Evolutionary conservation across 129 eudicot genomes (phyloP), one percentile per base, ranked within the genome.

Genomic region (Centaurea solstitialis): DNA sequence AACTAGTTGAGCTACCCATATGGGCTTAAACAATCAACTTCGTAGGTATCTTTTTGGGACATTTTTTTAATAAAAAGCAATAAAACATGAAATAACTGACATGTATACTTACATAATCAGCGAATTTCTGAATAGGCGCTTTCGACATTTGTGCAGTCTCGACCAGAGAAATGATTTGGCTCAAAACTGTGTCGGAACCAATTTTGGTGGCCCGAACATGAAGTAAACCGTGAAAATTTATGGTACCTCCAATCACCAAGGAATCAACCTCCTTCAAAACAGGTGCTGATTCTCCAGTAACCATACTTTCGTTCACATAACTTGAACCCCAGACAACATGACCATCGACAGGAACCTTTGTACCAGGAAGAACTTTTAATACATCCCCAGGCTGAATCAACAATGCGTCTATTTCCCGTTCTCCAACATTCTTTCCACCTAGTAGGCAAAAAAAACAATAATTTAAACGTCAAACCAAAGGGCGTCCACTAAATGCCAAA

Each of bases 121-220:
- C 98, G 30, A 89, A 96, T 82, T 96, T 91, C 87, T 93, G 99
- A 67, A 96, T 96, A 11, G 99, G 99, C 80, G 98, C 98, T 87
- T 96, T 96, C 23, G 98, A 93, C 99, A 96, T 96, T 82, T 96
- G 99, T 73, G 99, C 99, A 1, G 93, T 89, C 94, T 96, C 99
- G 39, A 93, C 99, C 73, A 96, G 83, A 65, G 93, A 89, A 68
- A 93, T 93, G 66, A 93, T 96, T 85, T 96, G 98, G 88, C 97
- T 96, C 93, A 96, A 87, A 83, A 96, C 95, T 3, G 98, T 93
- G 75, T 91, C 88, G 21, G 98, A 91, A 15, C 99, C 99, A 38
- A 96, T 92, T 93, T 89, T 93, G 18, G 91, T 96, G 74, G 98
- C 99, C 75, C 84, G 82, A 35, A 96, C 81, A 77, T 96, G 99